Base-by-base conservation (phyloP, 306 rosid species). In the Vigna angularis region DNA sequence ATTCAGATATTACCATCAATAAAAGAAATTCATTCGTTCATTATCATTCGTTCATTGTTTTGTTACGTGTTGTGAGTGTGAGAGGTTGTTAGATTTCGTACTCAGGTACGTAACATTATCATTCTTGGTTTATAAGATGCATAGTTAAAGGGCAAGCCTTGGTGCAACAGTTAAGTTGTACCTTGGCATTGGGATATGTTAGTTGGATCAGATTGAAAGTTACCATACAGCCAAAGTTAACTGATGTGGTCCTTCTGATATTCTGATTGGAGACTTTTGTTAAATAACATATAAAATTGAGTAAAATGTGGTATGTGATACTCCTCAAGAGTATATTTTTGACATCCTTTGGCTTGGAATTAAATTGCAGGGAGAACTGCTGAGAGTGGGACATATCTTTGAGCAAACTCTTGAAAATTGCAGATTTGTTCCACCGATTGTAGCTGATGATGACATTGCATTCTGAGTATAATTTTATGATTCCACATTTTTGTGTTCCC, bases 301-400 rank as follows among this genome's bases (percentile, higher is more conserved):
- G n/a, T 20, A 40, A 40, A 65, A 32, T n/a, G 38, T 73, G 61
- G 16, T 18, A 36, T 63, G 22, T 68, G 59, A 74, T 36, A 15
- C 72, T 38, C 71, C 55, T 61, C 34, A 14, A 24, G 50, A 56
- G 18, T 30, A 9, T 56, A 38, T 30, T 67, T 59, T 28, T 70
- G 36, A 32, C 44, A 69, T 85, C 34, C 56, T 48, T 40, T 75
- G 75, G 36, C 44, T 74, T 65, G 66, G 58, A 56, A 11, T 55
- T 9, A 16, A 71, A 49, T 83, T 78, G 74, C 97, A 92, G 98
- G 97, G 84, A 36, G 90, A 89, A 68, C 79, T 95, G 83, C 89
- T 95, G 40, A 91, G 88, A 78, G 98, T 95, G 65, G 99, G 93
- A 53, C 97, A 95, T 78, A 87, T 95, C 79, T 95, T 93, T 71